phyloP scores from a whole-genome alignment of 2,329 filamentous ascomycete species.

The Colletotrichum eremochloae region DNA sequence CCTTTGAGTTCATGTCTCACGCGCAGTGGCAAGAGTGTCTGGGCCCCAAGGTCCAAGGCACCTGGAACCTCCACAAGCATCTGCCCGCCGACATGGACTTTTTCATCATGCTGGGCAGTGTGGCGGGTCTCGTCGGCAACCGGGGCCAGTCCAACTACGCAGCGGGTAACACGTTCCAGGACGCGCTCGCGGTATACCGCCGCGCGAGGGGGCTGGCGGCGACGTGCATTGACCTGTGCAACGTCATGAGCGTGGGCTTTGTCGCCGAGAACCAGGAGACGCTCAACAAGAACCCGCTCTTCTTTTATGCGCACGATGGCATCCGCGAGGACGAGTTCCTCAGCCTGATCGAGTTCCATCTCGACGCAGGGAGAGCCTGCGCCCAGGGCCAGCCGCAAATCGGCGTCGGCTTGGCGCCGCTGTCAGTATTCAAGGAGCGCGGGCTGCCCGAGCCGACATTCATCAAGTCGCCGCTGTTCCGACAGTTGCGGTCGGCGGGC shows the following conservation, averaged over 20 bases:
- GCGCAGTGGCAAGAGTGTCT: conserved; percentile 58
- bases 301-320: neutral
- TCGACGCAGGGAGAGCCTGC: conserved; percentile 2
- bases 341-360: conserved; percentile 18
- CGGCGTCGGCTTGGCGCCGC: conserved; percentile 10
- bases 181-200: neutral
- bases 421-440: conserved; percentile 22
- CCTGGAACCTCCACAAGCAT: conserved; percentile 47
- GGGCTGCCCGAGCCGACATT: conserved; percentile 23
- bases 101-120: conserved; percentile 52
- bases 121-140: conserved; percentile 46
- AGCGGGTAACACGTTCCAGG: conserved; percentile 5
- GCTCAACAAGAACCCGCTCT: conserved; percentile 14
- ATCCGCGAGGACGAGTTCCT: conserved; percentile 12
- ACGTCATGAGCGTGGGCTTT: neutral
- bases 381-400: neutral
- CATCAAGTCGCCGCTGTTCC: conserved; percentile 28
- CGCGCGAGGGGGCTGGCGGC: neutral
- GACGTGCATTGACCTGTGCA: neutral
- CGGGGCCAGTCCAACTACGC: conserved; percentile 12
- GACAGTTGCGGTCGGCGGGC: conserved; percentile 19
- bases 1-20: conserved; percentile 63
- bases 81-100: conserved; percentile 51
- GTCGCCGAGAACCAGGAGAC: conserved; percentile 29
- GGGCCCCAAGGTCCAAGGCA: conserved; percentile 52